phyloP scores from a whole-genome alignment of 2,329 filamentous ascomycete species.

The Paracoccidioides lutzii region DNA sequence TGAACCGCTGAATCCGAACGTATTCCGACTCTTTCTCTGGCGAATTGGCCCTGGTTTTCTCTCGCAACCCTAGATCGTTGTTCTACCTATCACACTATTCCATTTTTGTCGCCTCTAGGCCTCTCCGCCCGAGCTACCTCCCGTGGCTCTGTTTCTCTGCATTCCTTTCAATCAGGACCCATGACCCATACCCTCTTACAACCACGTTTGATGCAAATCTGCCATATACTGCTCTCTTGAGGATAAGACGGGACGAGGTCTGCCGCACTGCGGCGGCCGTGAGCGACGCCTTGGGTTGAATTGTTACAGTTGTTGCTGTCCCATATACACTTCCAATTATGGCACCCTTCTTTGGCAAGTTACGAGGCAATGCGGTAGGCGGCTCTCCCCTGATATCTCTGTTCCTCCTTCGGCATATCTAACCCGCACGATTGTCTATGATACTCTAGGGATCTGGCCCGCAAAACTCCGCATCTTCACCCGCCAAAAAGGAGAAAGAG shows the following conservation, averaged over 20 bases:
- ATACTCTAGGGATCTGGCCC: conserved; percentile 33
- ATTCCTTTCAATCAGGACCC: neutral
- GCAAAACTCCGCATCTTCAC: conserved; percentile 33
- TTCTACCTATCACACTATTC: neutral
- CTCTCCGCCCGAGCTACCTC: neutral
- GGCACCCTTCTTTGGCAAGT: conserved; percentile 30
- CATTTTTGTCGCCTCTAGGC: neutral
- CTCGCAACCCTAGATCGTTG: neutral
- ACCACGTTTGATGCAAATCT: neutral
- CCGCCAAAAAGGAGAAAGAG: conserved; percentile 52
- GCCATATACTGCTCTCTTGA: conserved; percentile 1
- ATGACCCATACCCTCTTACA: neutral
- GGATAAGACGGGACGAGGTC: neutral
- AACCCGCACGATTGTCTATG: conserved; percentile 12
- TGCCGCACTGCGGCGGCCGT: conserved; percentile 12
- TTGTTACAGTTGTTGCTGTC: conserved; percentile 7
- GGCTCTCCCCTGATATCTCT: conserved; percentile 10
- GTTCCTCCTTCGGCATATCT: neutral
- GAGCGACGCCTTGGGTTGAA: conserved; percentile 6
- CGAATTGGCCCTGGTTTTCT: conserved; percentile 3
- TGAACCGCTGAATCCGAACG: neutral
- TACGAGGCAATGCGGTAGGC: conserved; percentile 28
- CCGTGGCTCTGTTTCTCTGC: neutral
- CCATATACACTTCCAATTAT: conserved; percentile 19
- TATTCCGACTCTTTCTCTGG: conserved; percentile 10